phyloP scores from a whole-genome alignment of 768 basidiomycete genomes.

The Phanerochaete carnosa region DNA sequence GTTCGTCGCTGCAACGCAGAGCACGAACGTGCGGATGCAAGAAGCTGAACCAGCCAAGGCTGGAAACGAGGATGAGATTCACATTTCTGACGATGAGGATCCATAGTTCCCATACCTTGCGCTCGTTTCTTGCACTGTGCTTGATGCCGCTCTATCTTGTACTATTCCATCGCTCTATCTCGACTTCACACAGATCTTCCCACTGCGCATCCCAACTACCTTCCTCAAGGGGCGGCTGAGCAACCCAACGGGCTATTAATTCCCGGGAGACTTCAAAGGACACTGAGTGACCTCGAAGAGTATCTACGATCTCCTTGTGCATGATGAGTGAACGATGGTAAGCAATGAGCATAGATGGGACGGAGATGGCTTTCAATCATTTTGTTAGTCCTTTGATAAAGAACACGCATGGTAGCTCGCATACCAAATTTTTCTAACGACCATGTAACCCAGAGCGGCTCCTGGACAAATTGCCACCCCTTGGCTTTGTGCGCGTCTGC shows the following conservation, averaged over 20 bases:
- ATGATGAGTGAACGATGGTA: conserved; percentile 66
- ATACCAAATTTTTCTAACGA: conserved; percentile 74
- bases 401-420: conserved; percentile 6
- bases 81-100: conserved; percentile 84
- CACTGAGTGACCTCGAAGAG: conserved; percentile 59
- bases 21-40: conserved; percentile 36
- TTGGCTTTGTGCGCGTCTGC: conserved; percentile 69
- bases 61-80: conserved; percentile 82
- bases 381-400: background rate
- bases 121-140: conserved; percentile 15
- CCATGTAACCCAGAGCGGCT: conserved; percentile 83
- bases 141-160: conserved; percentile 9
- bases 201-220: conserved; percentile 67
- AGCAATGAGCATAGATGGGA: conserved; percentile 53
- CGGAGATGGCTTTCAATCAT: conserved; percentile 43
- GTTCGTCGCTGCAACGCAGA: conserved; percentile 73
- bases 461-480: conserved; percentile 69
- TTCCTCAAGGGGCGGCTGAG: conserved; percentile 65
- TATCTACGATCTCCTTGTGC: conserved; percentile 53
- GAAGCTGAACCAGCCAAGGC: conserved; percentile 30
- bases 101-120: background rate
- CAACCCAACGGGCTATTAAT: conserved; percentile 62
- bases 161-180: conserved; percentile 68
- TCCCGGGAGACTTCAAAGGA: conserved; percentile 69
- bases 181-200: conserved; percentile 77